phyloP scores from a whole-genome alignment of 805 yeast genomes.

The Zygotorulaspora florentina region DNA sequence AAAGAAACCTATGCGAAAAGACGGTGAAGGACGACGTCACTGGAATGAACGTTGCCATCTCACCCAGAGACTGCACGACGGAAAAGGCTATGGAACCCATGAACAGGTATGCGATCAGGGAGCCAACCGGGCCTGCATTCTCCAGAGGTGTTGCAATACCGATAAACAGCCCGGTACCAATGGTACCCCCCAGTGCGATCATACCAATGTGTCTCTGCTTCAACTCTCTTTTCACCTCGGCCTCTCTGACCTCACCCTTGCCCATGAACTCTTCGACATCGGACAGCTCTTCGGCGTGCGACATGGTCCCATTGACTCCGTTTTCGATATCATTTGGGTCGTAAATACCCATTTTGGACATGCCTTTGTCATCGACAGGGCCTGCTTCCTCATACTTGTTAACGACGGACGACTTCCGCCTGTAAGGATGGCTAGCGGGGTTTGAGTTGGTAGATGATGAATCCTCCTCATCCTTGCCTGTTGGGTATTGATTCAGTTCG shows the following conservation, averaged over 20 bases:
- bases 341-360: slow-evolving; percentile 3
- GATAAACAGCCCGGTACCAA: slow-evolving; percentile 74
- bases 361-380: background rate
- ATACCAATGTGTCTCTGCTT: slow-evolving; percentile 66
- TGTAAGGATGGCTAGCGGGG: background rate
- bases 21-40: slow-evolving; percentile 63
- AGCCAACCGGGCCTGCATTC: slow-evolving; percentile 64
- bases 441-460: slow-evolving; percentile 4
- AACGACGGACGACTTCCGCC: background rate
- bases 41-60: slow-evolving; percentile 77
- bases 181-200: slow-evolving; percentile 78
- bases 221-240: slow-evolving; percentile 53
- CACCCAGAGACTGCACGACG: slow-evolving; percentile 71
- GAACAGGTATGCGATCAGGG: slow-evolving; percentile 59
- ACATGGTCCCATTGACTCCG: background rate
- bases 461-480: slow-evolving; percentile 3
- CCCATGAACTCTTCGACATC: slow-evolving; percentile 5
- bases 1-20: slow-evolving; percentile 61
- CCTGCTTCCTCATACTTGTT: background rate
- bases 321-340: slow-evolving; percentile 1
- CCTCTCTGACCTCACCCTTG: slow-evolving; percentile 31
- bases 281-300: background rate
- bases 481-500: slow-evolving; percentile 3
- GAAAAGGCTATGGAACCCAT: slow-evolving; percentile 62
- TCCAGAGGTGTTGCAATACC: slow-evolving; percentile 54